These are phyloP conservation scores for Cercospora citrullina DNA, from an alignment of 2,329 filamentous ascomycete species.

Conservation along the genomic window DNA sequence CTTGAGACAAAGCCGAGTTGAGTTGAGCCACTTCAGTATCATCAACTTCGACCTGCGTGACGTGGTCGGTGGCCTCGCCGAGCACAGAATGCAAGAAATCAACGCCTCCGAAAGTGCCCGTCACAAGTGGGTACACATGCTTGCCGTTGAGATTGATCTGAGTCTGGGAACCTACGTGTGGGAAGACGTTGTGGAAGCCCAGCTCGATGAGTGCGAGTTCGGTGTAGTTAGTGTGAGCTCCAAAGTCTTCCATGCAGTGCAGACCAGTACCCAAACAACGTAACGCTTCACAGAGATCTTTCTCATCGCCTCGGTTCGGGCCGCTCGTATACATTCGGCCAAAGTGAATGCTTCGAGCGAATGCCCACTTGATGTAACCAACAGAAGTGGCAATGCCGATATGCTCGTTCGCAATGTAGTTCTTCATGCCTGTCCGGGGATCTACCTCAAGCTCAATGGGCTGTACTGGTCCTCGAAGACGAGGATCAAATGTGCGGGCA, in stretches of 20 bases:
- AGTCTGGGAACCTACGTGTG: constrained; percentile 52
- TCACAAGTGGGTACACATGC: constrained; percentile 54
- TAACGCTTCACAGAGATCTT: constrained; percentile 52
- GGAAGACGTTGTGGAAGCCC: constrained; percentile 54
- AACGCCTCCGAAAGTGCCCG: constrained; percentile 55
- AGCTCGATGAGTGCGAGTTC: constrained; percentile 55
- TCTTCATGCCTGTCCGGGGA: constrained; percentile 85
- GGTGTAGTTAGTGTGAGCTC: constrained; percentile 57
- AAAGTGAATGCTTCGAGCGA: constrained; percentile 51
- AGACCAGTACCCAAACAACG: constrained; percentile 55
- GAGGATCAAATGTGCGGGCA: constrained; percentile 76
- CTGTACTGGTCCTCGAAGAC: constrained; percentile 75
- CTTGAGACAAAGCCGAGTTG: constrained; percentile 47
- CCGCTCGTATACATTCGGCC: constrained; percentile 51
- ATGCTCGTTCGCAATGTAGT: constrained; percentile 91
- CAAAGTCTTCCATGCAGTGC: constrained; percentile 57
- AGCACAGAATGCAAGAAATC: constrained; percentile 54
- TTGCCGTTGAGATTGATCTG: constrained; percentile 50
- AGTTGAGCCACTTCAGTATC: constrained; percentile 51
- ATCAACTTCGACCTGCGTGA: constrained; percentile 51
- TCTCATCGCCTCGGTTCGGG: constrained; percentile 44
- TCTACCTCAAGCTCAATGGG: constrained; percentile 50
- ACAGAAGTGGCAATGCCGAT: constrained; percentile 87
- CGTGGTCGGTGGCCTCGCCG: constrained; percentile 52
- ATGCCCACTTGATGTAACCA: constrained; percentile 57